Conservation (phyloP, 768 basidiomycete genomes). For the Paxillus ammoniavirescens region DNA sequence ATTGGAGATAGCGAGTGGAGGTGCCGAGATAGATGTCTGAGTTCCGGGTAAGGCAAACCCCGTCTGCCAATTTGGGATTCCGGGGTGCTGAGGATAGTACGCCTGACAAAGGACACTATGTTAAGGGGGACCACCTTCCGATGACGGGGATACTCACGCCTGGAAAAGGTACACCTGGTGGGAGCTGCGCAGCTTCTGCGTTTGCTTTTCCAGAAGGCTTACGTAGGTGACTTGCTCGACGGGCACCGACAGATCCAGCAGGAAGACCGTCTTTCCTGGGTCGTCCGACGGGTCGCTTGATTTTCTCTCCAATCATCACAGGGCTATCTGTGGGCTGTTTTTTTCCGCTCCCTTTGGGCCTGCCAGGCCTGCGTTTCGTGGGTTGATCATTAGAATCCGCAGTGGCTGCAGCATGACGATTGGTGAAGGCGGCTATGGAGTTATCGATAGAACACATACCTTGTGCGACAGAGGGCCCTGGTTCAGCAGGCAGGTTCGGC, state of each 20-base stretch:
- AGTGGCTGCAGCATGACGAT: slow-evolving; percentile 11
- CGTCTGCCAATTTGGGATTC: slow-evolving; percentile 29
- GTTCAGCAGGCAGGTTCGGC: slow-evolving; percentile 25
- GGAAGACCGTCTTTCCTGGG: slow-evolving; percentile 82
- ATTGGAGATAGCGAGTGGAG: slow-evolving; percentile 35
- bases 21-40: slow-evolving; percentile 29
- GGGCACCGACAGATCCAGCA: slow-evolving; percentile 61
- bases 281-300: slow-evolving; percentile 77
- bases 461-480: slow-evolving; percentile 27
- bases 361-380: slow-evolving; percentile 67
- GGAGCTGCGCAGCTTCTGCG: slow-evolving; percentile 18
- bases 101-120: slow-evolving; percentile 20
- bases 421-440: neutral
- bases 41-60: slow-evolving; percentile 26
- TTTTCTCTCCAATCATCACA: slow-evolving; percentile 45
- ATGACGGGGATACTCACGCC: slow-evolving; percentile 18
- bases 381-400: slow-evolving; percentile 33
- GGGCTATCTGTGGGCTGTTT: slow-evolving; percentile 48
- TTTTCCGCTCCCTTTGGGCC: slow-evolving; percentile 80
- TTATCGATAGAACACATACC: slow-evolving; percentile 9
- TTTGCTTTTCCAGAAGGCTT: slow-evolving; percentile 35
- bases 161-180: slow-evolving; percentile 31
- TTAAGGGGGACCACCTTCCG: neutral
- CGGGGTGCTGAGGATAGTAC: slow-evolving; percentile 32
- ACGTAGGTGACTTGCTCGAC: slow-evolving; percentile 41